Percentiles rank a stretch among this genome's conserved stretches.
Conservation (phyloP, 164 flowering plant genomes). For the Warburgia ugandensis region DNA sequence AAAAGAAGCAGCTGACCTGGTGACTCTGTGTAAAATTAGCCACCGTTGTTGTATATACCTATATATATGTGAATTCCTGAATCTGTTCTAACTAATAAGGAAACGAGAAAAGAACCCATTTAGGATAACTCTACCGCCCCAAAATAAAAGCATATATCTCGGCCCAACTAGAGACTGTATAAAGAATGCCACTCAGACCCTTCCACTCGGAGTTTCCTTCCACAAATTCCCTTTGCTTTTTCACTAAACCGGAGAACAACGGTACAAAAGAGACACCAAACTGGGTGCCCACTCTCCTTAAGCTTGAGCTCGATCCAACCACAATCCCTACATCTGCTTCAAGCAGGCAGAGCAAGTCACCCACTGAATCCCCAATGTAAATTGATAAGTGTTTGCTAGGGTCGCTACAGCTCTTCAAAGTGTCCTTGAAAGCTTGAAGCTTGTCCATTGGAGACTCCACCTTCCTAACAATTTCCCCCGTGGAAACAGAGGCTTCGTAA, state of each 20-base stretch:
- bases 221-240: conserved; percentile 22
- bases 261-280: conserved; percentile 32
- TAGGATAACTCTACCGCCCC: conserved; percentile 15
- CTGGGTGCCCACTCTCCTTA: conserved; percentile 21
- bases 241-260: conserved; percentile 27
- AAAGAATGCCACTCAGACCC: conserved; percentile 26
- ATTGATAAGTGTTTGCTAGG: conserved; percentile 17
- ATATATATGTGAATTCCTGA: not conserved
- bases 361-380: conserved; percentile 31
- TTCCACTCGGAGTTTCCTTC: conserved; percentile 17
- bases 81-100: not conserved
- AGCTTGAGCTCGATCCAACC: conserved; percentile 28
- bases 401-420: conserved; percentile 9
- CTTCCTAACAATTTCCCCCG: conserved; percentile 23
- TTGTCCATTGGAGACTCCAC: conserved; percentile 36
- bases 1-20: not conserved
- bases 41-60: conserved; percentile 3
- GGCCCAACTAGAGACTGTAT: conserved; percentile 29
- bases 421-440: conserved; percentile 20
- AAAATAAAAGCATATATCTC: conserved; percentile 32
- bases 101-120: not conserved
- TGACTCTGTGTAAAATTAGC: conserved; percentile 6
- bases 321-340: conserved; percentile 33
- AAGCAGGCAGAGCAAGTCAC: conserved; percentile 32
- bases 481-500: conserved; percentile 26